These are phyloP conservation scores for Parasitella parasitica DNA, from an alignment of 371 early-diverging fungal species.

Conservation along the genomic window DNA sequence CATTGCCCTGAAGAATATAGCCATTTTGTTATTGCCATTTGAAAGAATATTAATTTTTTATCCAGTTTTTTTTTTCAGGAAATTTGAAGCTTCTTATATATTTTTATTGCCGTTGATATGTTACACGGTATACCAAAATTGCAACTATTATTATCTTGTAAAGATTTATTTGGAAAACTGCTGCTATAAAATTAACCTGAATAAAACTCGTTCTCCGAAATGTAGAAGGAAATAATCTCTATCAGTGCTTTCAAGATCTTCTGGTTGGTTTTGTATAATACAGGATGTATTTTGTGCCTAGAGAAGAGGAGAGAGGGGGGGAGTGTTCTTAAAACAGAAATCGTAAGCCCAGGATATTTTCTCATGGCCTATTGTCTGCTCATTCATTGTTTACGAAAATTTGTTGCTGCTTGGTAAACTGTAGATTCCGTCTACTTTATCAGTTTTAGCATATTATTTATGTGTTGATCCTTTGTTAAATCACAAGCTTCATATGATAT, in stretches of 20 bases:
- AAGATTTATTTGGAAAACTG: neutral
- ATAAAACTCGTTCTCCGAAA: neutral
- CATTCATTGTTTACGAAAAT: neutral
- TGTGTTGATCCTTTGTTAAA: neutral
- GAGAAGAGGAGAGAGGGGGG: too few relatives aligned
- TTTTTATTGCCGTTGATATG: neutral
- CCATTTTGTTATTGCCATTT: constrained; percentile 14
- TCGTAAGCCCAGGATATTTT: neutral
- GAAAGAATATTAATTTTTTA: neutral
- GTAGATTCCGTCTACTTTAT: neutral
- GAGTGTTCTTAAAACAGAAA: neutral
- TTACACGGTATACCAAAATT: neutral
- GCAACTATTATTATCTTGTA: neutral
- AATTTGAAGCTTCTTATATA: neutral
- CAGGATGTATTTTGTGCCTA: neutral
- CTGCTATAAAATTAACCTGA: neutral
- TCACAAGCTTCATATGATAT: too few relatives aligned
- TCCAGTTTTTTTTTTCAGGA: neutral
- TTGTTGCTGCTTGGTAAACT: neutral
- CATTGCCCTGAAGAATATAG: constrained; percentile 18
- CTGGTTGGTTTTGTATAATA: neutral
- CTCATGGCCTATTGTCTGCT: neutral
- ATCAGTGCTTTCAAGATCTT: neutral
- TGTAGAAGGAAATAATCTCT: neutral
- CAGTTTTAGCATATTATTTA: neutral